phyloP scores from a whole-genome alignment of 73 alveolate species.

The Paramecium primaurelia region DNA sequence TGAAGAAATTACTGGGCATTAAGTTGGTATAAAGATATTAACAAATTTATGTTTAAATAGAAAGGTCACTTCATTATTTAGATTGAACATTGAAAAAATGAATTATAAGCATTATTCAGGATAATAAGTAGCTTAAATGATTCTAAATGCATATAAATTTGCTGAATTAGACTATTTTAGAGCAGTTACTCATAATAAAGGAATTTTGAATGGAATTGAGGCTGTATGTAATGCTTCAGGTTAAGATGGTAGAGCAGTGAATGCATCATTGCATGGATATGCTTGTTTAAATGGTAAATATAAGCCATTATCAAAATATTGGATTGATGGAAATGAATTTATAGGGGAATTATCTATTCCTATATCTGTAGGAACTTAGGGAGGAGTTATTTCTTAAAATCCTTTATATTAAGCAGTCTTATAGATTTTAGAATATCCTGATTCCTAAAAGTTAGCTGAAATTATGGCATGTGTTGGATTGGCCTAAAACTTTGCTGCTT shows the following conservation, averaged over 20 bases:
- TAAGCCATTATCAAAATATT: constrained; percentile 88
- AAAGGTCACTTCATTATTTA: constrained; percentile 81
- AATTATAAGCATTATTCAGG: constrained; percentile 86
- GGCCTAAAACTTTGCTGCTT: constrained; percentile 94
- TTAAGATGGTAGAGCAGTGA: constrained; percentile 97
- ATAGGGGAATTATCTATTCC: constrained; percentile 89
- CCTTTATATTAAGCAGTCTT: constrained; percentile 76
- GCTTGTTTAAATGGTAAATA: constrained; percentile 81
- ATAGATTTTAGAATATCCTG: constrained; percentile 81
- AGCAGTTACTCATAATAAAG: constrained; percentile 97
- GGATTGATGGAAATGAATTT: constrained; percentile 70
- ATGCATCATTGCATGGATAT: constrained; percentile 93
- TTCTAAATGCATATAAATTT: constrained; percentile 86
- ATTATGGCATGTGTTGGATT: constrained; percentile 93
- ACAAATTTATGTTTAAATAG: constrained; percentile 92
- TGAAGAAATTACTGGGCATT: constrained; percentile 72
- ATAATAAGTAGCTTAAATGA: constrained; percentile 82
- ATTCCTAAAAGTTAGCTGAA: constrained; percentile 77
- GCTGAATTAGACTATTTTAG: constrained; percentile 87
- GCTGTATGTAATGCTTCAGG: constrained; percentile 98
- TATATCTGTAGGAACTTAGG: constrained; percentile 92
- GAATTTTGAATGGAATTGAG: constrained; percentile 97
- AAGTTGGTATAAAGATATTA: constrained; percentile 88
- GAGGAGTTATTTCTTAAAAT: constrained; percentile 93
- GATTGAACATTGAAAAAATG: constrained; percentile 78